These are phyloP conservation scores for Priceomyces castillae DNA, from an alignment of 805 yeast genomes.

Conservation along the genomic window DNA sequence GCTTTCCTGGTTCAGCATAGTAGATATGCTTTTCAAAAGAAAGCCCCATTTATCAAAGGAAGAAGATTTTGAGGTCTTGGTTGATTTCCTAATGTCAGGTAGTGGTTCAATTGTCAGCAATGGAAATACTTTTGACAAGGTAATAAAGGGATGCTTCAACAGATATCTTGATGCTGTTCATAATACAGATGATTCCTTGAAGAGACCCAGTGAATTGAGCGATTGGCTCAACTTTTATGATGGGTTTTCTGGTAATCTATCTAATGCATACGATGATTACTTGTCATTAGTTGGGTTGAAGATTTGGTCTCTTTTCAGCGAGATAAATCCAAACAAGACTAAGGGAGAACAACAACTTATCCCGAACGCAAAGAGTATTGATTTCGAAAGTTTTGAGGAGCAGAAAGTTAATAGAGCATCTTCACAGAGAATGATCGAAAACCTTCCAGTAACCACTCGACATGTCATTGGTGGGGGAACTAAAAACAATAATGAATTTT, in stretches of 20 bases:
- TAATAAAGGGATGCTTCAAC: conserved; percentile 70
- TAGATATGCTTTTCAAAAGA: conserved; percentile 59
- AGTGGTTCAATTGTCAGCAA: conserved; percentile 35
- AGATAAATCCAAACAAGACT: conserved; percentile 39
- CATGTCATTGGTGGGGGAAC: conserved; percentile 22
- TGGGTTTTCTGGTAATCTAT: conserved; percentile 32
- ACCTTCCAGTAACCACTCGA: conserved; percentile 27
- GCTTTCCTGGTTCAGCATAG: conserved; percentile 64
- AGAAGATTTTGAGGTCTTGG: conserved; percentile 47
- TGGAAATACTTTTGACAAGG: conserved; percentile 53
- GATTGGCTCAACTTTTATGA: conserved; percentile 83
- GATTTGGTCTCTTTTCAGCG: conserved; percentile 63
- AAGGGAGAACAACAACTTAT: conserved; percentile 18
- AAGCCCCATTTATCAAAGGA: conserved; percentile 44
- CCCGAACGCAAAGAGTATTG: conserved; percentile 31
- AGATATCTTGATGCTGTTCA: conserved; percentile 59
- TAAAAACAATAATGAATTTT: conserved; percentile 19
- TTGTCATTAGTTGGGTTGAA: conserved; percentile 56
- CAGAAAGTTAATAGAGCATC: conserved; percentile 31
- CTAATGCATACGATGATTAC: conserved; percentile 49
- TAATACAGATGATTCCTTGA: conserved; percentile 57
- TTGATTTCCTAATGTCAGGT: conserved; percentile 43
- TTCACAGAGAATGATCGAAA: conserved; percentile 27
- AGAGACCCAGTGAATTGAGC: conserved; percentile 57
- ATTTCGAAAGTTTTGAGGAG: conserved; percentile 40